Evolutionary conservation across 192 early-diverging fungal species (phyloP), one percentile per base, ranked within the genome.

Genomic region (Phycomyces blakesleeanus): DNA sequence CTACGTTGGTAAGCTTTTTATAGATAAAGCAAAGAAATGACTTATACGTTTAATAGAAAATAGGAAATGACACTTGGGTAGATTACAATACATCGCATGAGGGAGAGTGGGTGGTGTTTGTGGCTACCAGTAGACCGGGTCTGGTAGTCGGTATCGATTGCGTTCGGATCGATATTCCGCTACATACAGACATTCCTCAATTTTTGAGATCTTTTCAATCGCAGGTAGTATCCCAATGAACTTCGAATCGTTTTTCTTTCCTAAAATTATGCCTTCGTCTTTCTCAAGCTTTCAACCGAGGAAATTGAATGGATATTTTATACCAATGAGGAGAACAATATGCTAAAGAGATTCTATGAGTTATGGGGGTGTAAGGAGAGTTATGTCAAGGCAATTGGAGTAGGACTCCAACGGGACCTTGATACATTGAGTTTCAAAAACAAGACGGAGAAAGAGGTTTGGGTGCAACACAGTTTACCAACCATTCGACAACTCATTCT

Each of bases 281-380:
- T 11, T 62, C 7, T n/a, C 24, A 52, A 41, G 61, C n/a, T 63
- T 7, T 37, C 50, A 12, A 10, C 38, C 1, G 44, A 55, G 7
- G 56, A 59, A 49, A 12, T 59, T 8, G 18, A 55, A 18, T n/a
- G 39, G 27, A 38, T 68, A 3, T 39, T 49, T 24, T 10, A 11
- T 41, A 12, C 15, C 16, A 22, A 59, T 2, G 12, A 40, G 22
- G 21, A 42, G 15, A 25, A 12, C 12, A 22, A 41, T 8, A 26
- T 26, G 15, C 24, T 60, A 5, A 40, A 38, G 50, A 61, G 38
- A 21, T 68, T 68, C 40, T 68, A 55, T 41, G 56, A 68, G 26
- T 10, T 68, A 14, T 68, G 66, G 66, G 66, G 34, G 2, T 54
- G 56, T 37, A 68, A 68, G 54, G 66, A 68, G 44, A 68, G 66